phyloP scores from a whole-genome alignment of 83 land plant species.

The Picea mariana region DNA sequence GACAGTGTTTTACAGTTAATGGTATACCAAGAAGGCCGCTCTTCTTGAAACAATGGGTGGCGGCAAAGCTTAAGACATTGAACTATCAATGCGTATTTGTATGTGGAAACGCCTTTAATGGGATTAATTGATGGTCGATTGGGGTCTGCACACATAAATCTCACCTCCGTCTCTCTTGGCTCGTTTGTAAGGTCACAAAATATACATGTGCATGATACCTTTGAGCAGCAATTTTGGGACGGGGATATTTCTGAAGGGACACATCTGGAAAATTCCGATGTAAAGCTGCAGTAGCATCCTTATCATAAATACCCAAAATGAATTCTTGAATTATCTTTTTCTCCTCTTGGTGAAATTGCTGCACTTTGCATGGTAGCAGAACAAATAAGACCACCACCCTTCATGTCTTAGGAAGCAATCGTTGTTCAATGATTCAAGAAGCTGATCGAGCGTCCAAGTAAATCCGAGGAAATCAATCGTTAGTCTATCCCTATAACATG shows the following conservation, averaged over 20 bases:
- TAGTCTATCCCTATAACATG: not conserved
- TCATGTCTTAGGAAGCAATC: slow-evolving; percentile 75
- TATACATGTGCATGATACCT: slow-evolving; percentile 94
- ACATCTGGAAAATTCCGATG: too few relatives aligned
- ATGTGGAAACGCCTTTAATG: slow-evolving; percentile 89
- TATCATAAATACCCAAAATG: too few relatives aligned
- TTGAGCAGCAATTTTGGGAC: slow-evolving; percentile 88
- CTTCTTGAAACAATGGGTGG: slow-evolving; percentile 91
- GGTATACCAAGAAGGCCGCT: slow-evolving; percentile 70
- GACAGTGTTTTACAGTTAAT: slow-evolving; percentile 76
- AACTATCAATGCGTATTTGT: slow-evolving; percentile 87
- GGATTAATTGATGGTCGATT: slow-evolving; percentile 48
- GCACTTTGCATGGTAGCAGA: slow-evolving; percentile 67
- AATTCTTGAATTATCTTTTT: slow-evolving; percentile 7
- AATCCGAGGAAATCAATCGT: slow-evolving; percentile 3
- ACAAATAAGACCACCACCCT: slow-evolving; percentile 97
- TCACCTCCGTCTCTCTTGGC: slow-evolving; percentile 94
- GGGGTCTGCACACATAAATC: too few relatives aligned
- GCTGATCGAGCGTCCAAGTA: slow-evolving; percentile 78
- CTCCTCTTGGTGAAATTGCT: slow-evolving; percentile 75
- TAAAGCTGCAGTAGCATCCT: too few relatives aligned
- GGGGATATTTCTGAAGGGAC: slow-evolving; percentile 67
- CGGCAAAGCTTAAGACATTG: slow-evolving; percentile 87
- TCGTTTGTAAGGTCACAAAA: slow-evolving; percentile 85
- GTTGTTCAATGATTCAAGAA: slow-evolving; percentile 71